Percentiles rank a stretch among this genome's conserved stretches.
Conservation (phyloP, 2,329 filamentous ascomycete genomes). For the Colletotrichum tropicicola region DNA sequence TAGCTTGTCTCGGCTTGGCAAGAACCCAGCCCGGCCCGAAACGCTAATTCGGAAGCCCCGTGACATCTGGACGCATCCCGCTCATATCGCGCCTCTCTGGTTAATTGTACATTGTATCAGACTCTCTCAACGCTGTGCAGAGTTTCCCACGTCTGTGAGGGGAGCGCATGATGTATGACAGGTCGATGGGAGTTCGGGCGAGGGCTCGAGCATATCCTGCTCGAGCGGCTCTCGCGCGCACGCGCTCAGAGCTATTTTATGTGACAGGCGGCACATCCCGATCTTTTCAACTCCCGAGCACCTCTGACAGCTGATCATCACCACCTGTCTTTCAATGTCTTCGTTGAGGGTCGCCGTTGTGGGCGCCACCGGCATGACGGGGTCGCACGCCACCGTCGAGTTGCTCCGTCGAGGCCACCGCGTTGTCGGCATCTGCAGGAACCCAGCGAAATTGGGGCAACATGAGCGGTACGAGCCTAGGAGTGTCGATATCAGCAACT, state of each 20-base stretch:
- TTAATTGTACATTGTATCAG: not conserved
- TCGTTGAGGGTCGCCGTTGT: not conserved
- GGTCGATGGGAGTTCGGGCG: conserved; percentile 8
- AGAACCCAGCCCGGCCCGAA: conserved; percentile 7
- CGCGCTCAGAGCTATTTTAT: not conserved
- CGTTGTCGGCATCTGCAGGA: not conserved
- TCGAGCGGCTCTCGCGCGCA: no score
- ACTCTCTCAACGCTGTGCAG: not conserved
- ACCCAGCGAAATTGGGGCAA: not conserved
- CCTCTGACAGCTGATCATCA: not conserved
- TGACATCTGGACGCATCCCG: not conserved
- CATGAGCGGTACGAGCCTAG: conserved; percentile 1
- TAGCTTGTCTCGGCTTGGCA: conserved; percentile 11
- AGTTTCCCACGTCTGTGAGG: not conserved
- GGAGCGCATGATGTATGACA: conserved; percentile 10
- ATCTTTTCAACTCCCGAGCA: not conserved
- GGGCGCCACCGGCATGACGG: conserved; percentile 7
- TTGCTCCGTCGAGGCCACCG: not conserved
- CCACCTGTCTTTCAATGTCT: not conserved
- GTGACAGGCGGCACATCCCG: not conserved
- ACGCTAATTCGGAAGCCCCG: not conserved
- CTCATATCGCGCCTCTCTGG: not conserved
- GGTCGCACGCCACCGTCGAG: conserved; percentile 5
- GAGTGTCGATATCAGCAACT: not conserved
- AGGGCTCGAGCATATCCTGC: conserved; percentile 5